Base-by-base conservation (phyloP, 768 basidiomycete genomes). In the Lactarius vividus region DNA sequence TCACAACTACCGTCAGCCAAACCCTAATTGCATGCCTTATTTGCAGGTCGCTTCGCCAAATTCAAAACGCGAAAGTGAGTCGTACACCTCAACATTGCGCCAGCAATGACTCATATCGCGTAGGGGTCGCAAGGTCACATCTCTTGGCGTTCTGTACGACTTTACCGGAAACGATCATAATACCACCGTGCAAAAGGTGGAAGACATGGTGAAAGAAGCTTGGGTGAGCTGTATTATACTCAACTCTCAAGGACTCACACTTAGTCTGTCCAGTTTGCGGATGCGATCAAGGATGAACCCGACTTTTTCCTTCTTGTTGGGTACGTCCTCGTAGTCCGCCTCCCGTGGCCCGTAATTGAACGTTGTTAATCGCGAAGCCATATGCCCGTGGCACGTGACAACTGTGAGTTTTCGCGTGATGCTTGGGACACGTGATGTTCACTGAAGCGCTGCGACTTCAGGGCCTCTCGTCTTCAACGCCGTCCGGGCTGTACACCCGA, bases 231-330 rank as follows among this genome's bases (percentile, higher is more conserved):
- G 28, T n/a, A 60, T 28, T 46, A 2, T 8, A 46, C 13, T 31
- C 16, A 26, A 18, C 28, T 42, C 23, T 57, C 31, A 59, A 59
- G 49, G 20, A 49, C 59, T 33, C 26, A 61, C 60, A 18, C 18
- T 2, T 4, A 4, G 23, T n/a, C 39, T 3, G 5, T 52, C 40
- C 65, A 90, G 93, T 96, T 96, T 74, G 70, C 76, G 1, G 86
- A 91, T 16, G 92, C 89, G 1, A 94, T 95, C 66, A 75, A 80
- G 49, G 89, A 92, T 10, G 86, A 87, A 71, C 92, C 94, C 16
- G 92, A 94, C 74, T 79, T 92, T 66, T 96, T 96, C 79, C 72
- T 92, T 62, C 82, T 92, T 61, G 83, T 82, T 62, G 87, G 88
- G 88, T 86, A 59, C 37, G 82, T 71, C n/a, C 8, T 10, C 55